Conservation (phyloP, 495 filamentous ascomycete genomes). For the Penicillium egyptiacum region DNA sequence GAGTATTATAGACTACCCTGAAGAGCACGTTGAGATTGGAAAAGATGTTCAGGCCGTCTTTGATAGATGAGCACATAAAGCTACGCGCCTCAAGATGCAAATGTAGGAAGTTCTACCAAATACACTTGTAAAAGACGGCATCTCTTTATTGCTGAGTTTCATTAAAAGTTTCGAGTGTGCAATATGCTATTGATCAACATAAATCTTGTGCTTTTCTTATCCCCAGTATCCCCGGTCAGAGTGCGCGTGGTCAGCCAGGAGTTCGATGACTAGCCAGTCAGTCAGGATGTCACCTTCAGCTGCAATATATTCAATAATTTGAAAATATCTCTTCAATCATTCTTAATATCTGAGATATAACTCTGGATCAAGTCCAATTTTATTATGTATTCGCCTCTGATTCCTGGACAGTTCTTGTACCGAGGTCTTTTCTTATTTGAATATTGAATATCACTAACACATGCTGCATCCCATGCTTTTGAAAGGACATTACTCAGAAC, state of each 20-base stretch:
- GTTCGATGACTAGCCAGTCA: too few species aligned
- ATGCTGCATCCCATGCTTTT: not conserved
- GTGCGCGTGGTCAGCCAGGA: slow-evolving; percentile 33
- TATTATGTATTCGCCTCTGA: not conserved
- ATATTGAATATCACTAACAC: not conserved
- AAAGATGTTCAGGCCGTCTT: not conserved
- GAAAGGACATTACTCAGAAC: not conserved
- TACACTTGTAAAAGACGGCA: too few species aligned
- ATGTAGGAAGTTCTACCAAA: too few species aligned
- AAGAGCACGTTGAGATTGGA: not conserved
- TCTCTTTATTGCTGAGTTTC: too few species aligned
- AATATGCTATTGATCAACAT: too few species aligned
- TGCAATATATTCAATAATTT: slow-evolving; percentile 59
- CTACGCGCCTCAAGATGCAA: too few species aligned
- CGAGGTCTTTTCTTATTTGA: too few species aligned
- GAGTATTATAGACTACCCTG: not conserved
- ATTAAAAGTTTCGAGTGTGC: too few species aligned
- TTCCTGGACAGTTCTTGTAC: not conserved
- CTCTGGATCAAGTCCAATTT: not conserved
- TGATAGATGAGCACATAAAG: not conserved
- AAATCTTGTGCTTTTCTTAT: too few species aligned
- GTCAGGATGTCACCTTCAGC: slow-evolving; percentile 31
- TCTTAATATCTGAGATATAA: not conserved
- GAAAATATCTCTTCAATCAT: too few species aligned
- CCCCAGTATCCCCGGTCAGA: not conserved